phyloP scores from a whole-genome alignment of 2,329 filamentous ascomycete species.

The Alternaria alternata region DNA sequence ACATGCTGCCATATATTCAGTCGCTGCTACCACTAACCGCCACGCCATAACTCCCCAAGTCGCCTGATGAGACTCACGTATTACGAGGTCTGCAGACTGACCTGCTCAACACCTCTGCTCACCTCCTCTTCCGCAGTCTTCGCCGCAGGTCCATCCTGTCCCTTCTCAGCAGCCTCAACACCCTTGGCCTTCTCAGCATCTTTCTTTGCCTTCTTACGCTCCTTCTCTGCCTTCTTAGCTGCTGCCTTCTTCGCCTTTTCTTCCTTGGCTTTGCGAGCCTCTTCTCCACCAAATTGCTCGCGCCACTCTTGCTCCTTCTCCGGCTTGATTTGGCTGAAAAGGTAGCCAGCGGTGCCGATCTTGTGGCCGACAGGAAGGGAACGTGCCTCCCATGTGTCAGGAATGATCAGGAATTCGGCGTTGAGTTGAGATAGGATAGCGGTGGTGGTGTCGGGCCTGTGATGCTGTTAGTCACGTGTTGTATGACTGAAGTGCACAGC shows the following conservation, averaged over 20 bases:
- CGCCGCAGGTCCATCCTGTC: constrained; percentile 59
- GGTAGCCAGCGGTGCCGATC: constrained; percentile 79
- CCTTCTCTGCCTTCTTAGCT: constrained; percentile 69
- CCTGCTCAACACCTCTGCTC: constrained; percentile 55
- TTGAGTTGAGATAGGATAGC: constrained; percentile 82
- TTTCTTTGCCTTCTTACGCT: constrained; percentile 67
- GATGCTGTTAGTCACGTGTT: constrained; percentile 13
- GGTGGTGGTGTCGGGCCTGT: constrained; percentile 56
- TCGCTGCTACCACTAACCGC: neutral
- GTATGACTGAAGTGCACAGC: neutral
- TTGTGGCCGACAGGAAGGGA: constrained; percentile 71
- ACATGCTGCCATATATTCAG: constrained; percentile 1
- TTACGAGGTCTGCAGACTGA: constrained; percentile 54
- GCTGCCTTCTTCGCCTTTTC: constrained; percentile 69
- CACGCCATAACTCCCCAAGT: constrained; percentile 1
- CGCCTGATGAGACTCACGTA: neutral
- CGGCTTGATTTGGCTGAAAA: constrained; percentile 84
- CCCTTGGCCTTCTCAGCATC: constrained; percentile 73
- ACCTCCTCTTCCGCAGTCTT: constrained; percentile 56
- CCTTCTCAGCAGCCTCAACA: constrained; percentile 79
- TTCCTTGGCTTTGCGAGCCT: constrained; percentile 72
- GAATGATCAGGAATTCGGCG: constrained; percentile 64
- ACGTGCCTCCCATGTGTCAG: constrained; percentile 54
- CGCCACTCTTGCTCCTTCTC: constrained; percentile 87
- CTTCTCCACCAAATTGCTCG: constrained; percentile 73